Evolutionary conservation across 2,329 filamentous ascomycete species (phyloP).

Genomic region (Pyrenochaeta sp.): DNA sequence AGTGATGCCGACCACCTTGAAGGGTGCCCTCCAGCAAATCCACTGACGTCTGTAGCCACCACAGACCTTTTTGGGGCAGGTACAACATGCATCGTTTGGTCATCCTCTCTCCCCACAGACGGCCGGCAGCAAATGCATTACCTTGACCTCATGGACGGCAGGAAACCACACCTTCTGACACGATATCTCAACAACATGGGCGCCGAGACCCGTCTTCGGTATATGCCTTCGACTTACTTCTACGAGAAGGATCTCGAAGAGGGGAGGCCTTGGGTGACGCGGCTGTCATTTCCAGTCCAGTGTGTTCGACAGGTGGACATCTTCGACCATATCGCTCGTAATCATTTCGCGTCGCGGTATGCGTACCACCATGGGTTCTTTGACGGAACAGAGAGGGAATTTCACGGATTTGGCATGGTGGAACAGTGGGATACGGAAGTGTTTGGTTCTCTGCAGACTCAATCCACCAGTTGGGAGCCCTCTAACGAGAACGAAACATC

Average conservation of each 20-base stretch:
- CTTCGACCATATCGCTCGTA: neutral
- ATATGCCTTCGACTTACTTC: constrained; percentile 2
- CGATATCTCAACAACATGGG: constrained; percentile 1
- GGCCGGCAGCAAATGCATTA: neutral
- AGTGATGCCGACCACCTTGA: neutral
- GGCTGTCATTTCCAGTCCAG: neutral
- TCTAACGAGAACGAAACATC: neutral
- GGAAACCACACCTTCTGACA: neutral
- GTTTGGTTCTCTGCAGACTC: no score
- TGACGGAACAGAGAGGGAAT: constrained; percentile 35
- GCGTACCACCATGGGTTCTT: constrained; percentile 30
- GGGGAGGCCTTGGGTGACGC: neutral
- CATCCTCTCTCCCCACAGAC: neutral
- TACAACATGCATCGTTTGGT: neutral
- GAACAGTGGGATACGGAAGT: constrained; percentile 28
- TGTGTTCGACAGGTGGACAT: neutral
- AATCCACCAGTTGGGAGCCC: neutral
- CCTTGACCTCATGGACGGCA: constrained; percentile 1
- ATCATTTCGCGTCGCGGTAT: neutral
- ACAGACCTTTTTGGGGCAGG: constrained; percentile 20
- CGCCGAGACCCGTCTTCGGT: neutral
- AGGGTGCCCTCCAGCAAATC: neutral
- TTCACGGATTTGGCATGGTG: constrained; percentile 41
- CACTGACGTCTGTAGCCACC: constrained; percentile 30
- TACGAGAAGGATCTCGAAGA: neutral